A percentile compares a stretch with the other conserved stretches of the same genome.
Evolutionary conservation across 1,284 basidiomycete genomes (phyloP).

Genomic region (Sphagnurus paluster): DNA sequence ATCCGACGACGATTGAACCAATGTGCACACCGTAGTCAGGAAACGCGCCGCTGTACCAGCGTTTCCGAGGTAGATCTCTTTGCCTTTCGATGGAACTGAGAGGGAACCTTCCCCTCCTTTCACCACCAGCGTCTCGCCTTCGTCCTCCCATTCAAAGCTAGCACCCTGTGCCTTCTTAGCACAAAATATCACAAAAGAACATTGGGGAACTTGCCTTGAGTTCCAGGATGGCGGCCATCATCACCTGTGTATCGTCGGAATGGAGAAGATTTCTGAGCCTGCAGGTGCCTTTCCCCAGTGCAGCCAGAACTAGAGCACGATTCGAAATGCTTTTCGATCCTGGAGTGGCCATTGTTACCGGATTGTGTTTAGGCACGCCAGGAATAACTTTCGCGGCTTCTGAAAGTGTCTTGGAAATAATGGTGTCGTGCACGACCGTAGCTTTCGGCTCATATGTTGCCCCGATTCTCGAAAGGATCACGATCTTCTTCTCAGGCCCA

Average conservation of each 20-base stretch:
- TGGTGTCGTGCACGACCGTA: constrained; percentile 77
- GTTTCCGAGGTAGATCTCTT: constrained; percentile 95
- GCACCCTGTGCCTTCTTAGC: constrained; percentile 65
- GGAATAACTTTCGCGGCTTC: constrained; percentile 77
- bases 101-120: constrained; percentile 84
- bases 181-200: constrained; percentile 7
- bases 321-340: constrained; percentile 98
- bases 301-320: constrained; percentile 91
- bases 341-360: constrained; percentile 88
- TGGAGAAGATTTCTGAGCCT: constrained; percentile 89
- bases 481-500: constrained; percentile 89
- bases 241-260: constrained; percentile 98
- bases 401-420: constrained; percentile 81
- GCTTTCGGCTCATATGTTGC: constrained; percentile 93
- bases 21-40: constrained; percentile 93
- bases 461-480: constrained; percentile 89
- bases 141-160: constrained; percentile 85
- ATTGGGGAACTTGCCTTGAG: constrained; percentile 83
- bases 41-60: constrained; percentile 98
- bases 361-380: constrained; percentile 62
- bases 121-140: constrained; percentile 87
- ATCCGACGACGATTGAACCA: constrained; percentile 58
- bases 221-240: constrained; percentile 93
- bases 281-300: constrained; percentile 88
- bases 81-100: constrained; percentile 74